Conservation (phyloP, 805 yeast species). For the Zygotorulaspora chibaensis region DNA sequence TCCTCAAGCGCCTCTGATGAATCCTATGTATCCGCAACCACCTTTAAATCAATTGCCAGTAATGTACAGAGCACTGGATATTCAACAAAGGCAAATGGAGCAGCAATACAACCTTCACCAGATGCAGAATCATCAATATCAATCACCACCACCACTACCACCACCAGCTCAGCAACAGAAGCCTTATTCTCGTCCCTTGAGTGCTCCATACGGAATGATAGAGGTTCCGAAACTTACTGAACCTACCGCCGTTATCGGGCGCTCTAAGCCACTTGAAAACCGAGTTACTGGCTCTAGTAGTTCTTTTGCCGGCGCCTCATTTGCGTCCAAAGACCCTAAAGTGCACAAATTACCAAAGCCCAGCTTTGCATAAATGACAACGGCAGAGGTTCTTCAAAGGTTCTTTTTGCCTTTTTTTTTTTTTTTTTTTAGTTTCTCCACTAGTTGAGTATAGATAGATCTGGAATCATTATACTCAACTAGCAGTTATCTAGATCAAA, state of each 20-base stretch:
- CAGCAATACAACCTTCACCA: not conserved
- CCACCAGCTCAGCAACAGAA: conserved; percentile 5
- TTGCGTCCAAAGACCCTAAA: conserved; percentile 33
- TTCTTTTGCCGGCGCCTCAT: conserved; percentile 35
- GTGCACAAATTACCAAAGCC: conserved; percentile 35
- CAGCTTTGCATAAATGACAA: conserved; percentile 24
- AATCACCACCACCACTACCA: conserved; percentile 1
- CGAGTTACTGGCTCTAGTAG: conserved; percentile 3
- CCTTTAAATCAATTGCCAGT: conserved; percentile 16
- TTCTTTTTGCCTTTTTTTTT: conserved; percentile 1
- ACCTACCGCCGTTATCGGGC: conserved; percentile 1
- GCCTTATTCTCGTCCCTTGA: conserved; percentile 4
- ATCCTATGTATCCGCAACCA: conserved; percentile 15
- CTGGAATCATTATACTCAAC: conserved; percentile 9
- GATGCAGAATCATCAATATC: not conserved
- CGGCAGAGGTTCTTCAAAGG: not conserved
- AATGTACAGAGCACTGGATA: conserved; percentile 14
- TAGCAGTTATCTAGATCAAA: not conserved
- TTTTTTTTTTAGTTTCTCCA: conserved; percentile 3
- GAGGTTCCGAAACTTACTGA: conserved; percentile 1
- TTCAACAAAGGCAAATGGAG: conserved; percentile 10
- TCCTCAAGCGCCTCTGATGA: conserved; percentile 15
- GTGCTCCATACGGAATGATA: conserved; percentile 1
- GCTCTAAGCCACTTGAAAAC: not conserved
- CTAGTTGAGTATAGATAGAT: conserved; percentile 3